Conservation (phyloP, 345 rosid species). For the Salix viminalis region DNA sequence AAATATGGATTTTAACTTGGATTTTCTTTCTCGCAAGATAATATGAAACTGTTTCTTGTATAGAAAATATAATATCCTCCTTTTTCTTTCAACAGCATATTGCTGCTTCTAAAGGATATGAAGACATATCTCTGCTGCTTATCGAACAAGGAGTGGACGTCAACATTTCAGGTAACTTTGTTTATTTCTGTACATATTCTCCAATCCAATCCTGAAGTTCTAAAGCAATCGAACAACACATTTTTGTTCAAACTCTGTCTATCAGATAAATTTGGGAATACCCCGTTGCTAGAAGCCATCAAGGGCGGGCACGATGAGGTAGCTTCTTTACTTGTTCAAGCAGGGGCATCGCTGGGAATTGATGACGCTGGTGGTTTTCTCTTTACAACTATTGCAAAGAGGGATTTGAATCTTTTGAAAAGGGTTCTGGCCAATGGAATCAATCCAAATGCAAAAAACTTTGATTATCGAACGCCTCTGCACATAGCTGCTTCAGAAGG, state of each 20-base stretch:
- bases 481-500: constrained; percentile 84
- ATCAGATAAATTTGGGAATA: constrained; percentile 63
- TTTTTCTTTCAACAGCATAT: constrained; percentile 48
- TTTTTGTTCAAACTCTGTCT: neutral
- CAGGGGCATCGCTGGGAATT: constrained; percentile 50
- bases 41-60: neutral
- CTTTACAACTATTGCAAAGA: constrained; percentile 51
- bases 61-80: neutral
- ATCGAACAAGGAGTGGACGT: constrained; percentile 53
- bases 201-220: neutral
- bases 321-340: constrained; percentile 49
- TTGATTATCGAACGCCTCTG: constrained; percentile 71
- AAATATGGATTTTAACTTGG: neutral
- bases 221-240: neutral
- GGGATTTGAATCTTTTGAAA: constrained; percentile 51
- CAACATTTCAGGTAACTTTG: constrained; percentile 36
- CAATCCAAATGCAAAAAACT: constrained; percentile 65
- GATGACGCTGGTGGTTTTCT: constrained; percentile 69
- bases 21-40: neutral
- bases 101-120: constrained; percentile 73
- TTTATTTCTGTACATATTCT: neutral
- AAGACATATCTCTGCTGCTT: constrained; percentile 56
- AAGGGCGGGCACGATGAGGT: constrained; percentile 64
- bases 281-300: constrained; percentile 76
- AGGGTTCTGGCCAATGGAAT: constrained; percentile 54